phyloP scores from a whole-genome alignment of 495 filamentous ascomycete species.

The Melanomma pulvis-pyrius region DNA sequence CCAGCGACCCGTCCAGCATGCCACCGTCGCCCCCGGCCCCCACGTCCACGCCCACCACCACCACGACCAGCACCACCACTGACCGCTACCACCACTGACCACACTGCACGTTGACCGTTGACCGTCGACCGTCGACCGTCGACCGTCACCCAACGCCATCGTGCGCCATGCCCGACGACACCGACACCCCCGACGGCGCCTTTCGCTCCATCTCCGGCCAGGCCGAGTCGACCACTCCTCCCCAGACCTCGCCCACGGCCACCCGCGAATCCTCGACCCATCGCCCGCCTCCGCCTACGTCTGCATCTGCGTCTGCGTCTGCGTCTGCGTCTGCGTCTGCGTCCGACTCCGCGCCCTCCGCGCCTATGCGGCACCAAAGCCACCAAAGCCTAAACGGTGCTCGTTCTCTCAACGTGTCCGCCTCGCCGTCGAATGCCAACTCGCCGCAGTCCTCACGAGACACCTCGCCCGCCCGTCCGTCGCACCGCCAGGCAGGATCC shows the following conservation, averaged over 20 bases:
- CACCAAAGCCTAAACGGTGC: conserved; percentile 22
- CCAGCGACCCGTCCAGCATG: conserved; percentile 25
- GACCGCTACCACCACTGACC: too few species aligned
- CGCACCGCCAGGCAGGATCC: conserved; percentile 12
- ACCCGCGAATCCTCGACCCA: conserved; percentile 9
- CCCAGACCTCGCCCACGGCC: conserved; percentile 6
- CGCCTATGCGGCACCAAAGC: conserved; percentile 5
- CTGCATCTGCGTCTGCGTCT: conserved; percentile 10
- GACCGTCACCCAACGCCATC: background rate
- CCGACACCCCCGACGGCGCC: conserved; percentile 18
- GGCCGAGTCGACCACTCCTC: conserved; percentile 36
- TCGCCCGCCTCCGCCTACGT: conserved; percentile 14
- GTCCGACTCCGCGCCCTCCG: conserved; percentile 16
- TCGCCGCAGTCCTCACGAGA: conserved; percentile 46
- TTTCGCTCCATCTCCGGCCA: conserved; percentile 37
- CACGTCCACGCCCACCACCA: conserved; percentile 14
- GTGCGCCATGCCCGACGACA: conserved; percentile 25
- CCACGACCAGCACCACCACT: background rate
- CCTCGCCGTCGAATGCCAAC: conserved; percentile 37
- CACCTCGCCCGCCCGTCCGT: conserved; percentile 39
- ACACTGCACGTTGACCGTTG: background rate
- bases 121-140: background rate
- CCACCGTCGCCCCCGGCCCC: conserved; percentile 20
- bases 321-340: conserved; percentile 24
- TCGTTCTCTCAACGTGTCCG: conserved; percentile 33